These are phyloP conservation scores for Mortierella sp. DNA, from an alignment of 371 early-diverging fungal genomes.

Conservation along the genomic window DNA sequence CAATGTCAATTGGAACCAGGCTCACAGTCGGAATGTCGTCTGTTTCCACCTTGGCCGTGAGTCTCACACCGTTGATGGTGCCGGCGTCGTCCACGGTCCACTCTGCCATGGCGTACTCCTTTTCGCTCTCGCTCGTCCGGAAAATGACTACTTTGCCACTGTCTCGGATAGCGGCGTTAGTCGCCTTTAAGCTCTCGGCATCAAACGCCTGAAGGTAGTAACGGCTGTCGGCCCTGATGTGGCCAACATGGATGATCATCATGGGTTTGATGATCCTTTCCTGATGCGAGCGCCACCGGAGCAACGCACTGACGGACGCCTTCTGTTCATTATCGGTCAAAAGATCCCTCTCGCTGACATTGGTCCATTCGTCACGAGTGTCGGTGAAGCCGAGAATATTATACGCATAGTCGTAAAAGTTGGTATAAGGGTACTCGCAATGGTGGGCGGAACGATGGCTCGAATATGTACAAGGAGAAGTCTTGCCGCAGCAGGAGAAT, in stretches of 20 bases:
- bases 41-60: constrained; percentile 43
- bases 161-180: constrained; percentile 8
- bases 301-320: constrained; percentile 38
- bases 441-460: constrained; percentile 57
- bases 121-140: constrained; percentile 11
- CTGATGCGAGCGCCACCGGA: constrained; percentile 39
- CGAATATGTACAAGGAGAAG: constrained; percentile 50
- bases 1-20: constrained; percentile 27
- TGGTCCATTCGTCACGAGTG: constrained; percentile 42
- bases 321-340: constrained; percentile 28
- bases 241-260: constrained; percentile 53
- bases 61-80: constrained; percentile 42
- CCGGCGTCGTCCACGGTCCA: constrained; percentile 49
- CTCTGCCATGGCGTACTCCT: constrained; percentile 48
- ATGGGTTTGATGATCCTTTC: constrained; percentile 36
- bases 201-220: constrained; percentile 52
- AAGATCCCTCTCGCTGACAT: constrained; percentile 28
- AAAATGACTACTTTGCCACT: constrained; percentile 29
- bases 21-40: constrained; percentile 27
- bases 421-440: constrained; percentile 57
- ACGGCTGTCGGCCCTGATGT: constrained; percentile 19
- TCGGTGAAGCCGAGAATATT: constrained; percentile 52
- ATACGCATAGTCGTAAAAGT: constrained; percentile 51
- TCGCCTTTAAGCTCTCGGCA: constrained; percentile 28
- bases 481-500: constrained; percentile 57